Base-by-base conservation (phyloP, 139 green algal genomes). In the Picochlorum sp. region DNA sequence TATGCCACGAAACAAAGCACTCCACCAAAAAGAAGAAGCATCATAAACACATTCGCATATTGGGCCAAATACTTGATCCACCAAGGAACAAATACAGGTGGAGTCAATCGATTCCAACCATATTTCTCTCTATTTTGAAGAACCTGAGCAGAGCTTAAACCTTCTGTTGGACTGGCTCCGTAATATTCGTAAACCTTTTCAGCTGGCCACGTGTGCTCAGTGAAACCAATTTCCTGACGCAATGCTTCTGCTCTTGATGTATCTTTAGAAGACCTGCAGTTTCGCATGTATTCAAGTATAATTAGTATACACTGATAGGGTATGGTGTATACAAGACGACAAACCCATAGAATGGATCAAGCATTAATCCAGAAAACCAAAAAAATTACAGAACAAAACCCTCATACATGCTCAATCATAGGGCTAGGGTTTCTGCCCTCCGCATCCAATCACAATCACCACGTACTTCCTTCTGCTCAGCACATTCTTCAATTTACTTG, bases 1-100 rank as follows among this genome's bases (percentile, higher is more conserved):
- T 79, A 90, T 2, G 64, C 64, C 12, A 72, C 45, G 54, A 72
- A 72, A 55, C 64, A 72, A 32, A 72, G 35, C 26, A 64, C 62
- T 55, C 50, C 60, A 41, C 65, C 72, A 33, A 61, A 76, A 5
- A 89, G 22, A 12, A 87, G 62, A 14, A 85, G 56, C 20, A 80
- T 31, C 40, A 75, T 64, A 63, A 83, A 84, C 33, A 83, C 68
- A 69, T 81, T 76, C 30, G 72, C 58, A 50, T 81, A 85, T 53
- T 80, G 77, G 59, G 66, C 51, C 37, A 85, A 59, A 56, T 82
- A 84, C 57, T 84, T 82, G 41, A 85, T 59, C 64, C 68, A 85
- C 66, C 45, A 73, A 8, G 78, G 70, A 45, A 62, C 82, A 20
- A 64, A 33, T n/a, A 62, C 47, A 3, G 78, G 79, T 14, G 81